phyloP scores from a whole-genome alignment of 1,284 basidiomycete genomes.

The Phenoliferia sp. region DNA sequence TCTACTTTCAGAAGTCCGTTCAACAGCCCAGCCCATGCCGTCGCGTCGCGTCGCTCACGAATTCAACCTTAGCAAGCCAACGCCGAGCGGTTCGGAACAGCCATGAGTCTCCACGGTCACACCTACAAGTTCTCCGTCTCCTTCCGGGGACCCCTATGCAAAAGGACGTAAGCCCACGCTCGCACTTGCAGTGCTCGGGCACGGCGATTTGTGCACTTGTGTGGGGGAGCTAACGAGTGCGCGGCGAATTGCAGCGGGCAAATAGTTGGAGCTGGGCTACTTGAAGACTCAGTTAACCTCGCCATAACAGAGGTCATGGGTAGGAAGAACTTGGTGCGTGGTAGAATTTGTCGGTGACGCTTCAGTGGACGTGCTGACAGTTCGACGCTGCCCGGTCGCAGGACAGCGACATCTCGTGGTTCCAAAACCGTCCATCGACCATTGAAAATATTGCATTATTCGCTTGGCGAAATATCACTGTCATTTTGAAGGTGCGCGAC shows the following conservation, averaged over 20 bases:
- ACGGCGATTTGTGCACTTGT: neutral
- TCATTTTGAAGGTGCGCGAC: constrained; percentile 18
- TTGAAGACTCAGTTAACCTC: constrained; percentile 18
- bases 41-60: neutral
- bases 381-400: too few relatives aligned
- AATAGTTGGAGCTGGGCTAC: constrained; percentile 3
- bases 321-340: neutral
- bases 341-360: neutral
- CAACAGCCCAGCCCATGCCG: neutral
- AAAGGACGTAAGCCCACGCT: constrained; percentile 16
- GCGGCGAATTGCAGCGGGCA: constrained; percentile 2
- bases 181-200: neutral
- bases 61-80: constrained; percentile 6
- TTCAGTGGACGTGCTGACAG: too few relatives aligned
- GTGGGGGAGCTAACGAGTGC: neutral
- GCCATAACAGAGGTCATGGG: constrained; percentile 15
- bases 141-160: constrained; percentile 13
- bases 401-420: constrained; percentile 25
- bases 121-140: constrained; percentile 15
- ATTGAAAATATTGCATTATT: constrained; percentile 30
- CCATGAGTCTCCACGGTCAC: constrained; percentile 19
- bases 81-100: constrained; percentile 6
- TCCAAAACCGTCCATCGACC: constrained; percentile 22
- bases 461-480: constrained; percentile 20
- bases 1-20: neutral